Base-by-base conservation (phyloP, 2,329 filamentous ascomycete species). In the Pseudogymnoascus sp. region DNA sequence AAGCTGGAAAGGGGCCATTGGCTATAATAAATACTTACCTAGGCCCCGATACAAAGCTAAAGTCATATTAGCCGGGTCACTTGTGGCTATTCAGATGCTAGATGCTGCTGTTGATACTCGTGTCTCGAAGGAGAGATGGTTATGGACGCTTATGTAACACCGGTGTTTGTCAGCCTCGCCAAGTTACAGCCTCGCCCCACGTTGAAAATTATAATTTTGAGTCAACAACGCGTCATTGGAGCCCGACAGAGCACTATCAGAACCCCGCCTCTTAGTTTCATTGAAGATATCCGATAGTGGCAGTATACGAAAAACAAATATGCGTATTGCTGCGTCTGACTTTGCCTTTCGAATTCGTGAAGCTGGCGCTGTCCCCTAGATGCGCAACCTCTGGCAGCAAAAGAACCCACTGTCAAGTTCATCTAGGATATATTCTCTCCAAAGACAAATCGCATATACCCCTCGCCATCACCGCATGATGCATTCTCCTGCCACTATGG, bases 181-280 rank as follows among this genome's bases (percentile, higher is more conserved):
- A 54, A 54, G 47, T 4, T n/a, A 54, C 47, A 54, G 47, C 47
- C 47, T 54, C 47, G 47, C 28, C 47, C 47, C 47, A 54, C 47
- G 28, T 54, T 18, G 28, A 54, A 54, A 54, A 54, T 54, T 54
- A 54, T 54, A 54, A 54, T 54, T 54, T 54, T 54, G 47, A 54
- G 47, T 54, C 47, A 54, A 54, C 47, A 54, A 33, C 25, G 47
- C 47, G 47, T 54, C 47, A 54, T 54, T 54, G 47, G 47, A 33
- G 8, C 47, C 28, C 47, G 3, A 33, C 18, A 7, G 14, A 33
- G 16, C n/a, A 54, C 47, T 54, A 12, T 54, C 47, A 54, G 16
- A 54, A 33, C 28, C 28, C 47, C 47, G 47, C 47, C 47, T 20
- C 47, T 54, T 33, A 33, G 47, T 33, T 20, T 54, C 9, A n/a